Evolutionary conservation across 495 filamentous ascomycete genomes (phyloP), one percentile per base, ranked within the genome.

Genomic region (Trichoderma asperelloides): DNA sequence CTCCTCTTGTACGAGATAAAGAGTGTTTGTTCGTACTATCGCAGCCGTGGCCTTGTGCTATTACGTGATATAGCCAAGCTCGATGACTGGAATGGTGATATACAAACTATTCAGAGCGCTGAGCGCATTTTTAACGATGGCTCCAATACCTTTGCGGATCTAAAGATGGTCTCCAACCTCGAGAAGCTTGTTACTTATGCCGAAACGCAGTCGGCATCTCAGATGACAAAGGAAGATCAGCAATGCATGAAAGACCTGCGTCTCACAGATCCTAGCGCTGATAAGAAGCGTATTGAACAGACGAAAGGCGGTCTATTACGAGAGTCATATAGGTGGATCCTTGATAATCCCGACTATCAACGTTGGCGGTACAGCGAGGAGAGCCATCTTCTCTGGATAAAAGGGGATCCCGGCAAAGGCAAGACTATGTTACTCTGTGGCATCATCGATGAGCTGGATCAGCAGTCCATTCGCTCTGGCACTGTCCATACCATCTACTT

Each of bases 371-470:
- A 47, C 16, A 23, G 3, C 21, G 25, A 45, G 3, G 64, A 49
- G 21, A 45, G 21, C 15, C 64, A 27, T 1, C 47, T 78, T 70
- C 68, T 79, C 68, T 74, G 72, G 63, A 80, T 82, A 67, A 73
- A 81, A 9, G 68, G 81, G 12, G 76, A 72, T 33, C 74, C 76
- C 40, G 78, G 79, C n/a, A 83, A 74, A 64, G 79, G 80, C 12
- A 83, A 83, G 71, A 82, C 79, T n/a, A 83, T 83, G 81, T 75
- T 83, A 1, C 51, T 83, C 41, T 77, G 72, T 23, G 77, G 76
- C 33, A 73, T 81, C 60, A 77, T 81, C 55, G 67, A 78, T 43
- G 65, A 78, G 23, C 68, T 81, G n/a, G 21, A 43, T 11, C 25
- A 21, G 25, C 67, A 68, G 18, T n/a, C 67, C 27, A 68, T 27